These are phyloP conservation scores for Aspergillus caelatus DNA, from an alignment of 2,329 filamentous ascomycete genomes.

Conservation along the genomic window DNA sequence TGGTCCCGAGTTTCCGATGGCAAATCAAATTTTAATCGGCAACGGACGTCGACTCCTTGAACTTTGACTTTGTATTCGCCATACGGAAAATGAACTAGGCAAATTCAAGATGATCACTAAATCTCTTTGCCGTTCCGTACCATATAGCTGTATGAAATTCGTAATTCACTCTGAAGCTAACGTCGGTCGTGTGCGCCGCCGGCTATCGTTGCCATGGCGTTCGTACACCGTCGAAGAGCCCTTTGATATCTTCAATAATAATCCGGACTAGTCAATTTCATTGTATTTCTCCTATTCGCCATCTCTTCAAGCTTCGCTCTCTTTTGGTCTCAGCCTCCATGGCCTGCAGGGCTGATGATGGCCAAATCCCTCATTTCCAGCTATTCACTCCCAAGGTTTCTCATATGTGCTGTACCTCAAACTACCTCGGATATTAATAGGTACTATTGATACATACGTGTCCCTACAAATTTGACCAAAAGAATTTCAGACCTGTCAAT, in stretches of 20 bases:
- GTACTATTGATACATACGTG: slow-evolving; percentile 3
- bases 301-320: not conserved
- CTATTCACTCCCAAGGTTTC: not conserved
- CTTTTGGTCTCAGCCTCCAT: not conserved
- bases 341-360: not conserved
- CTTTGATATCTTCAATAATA: slow-evolving; percentile 2
- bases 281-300: slow-evolving; percentile 1
- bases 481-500: slow-evolving; percentile 1
- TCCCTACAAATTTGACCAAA: not conserved
- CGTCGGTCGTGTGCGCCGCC: slow-evolving; percentile 1
- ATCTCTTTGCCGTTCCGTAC: not conserved
- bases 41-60: not conserved
- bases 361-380: slow-evolving; percentile 1
- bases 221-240: not conserved
- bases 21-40: slow-evolving; percentile 15
- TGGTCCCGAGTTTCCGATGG: slow-evolving; percentile 34
- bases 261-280: not conserved
- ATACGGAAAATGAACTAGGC: not conserved
- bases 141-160: not conserved
- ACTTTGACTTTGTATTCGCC: not conserved
- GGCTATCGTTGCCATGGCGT: slow-evolving; percentile 12
- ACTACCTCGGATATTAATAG: slow-evolving; percentile 3
- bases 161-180: not conserved
- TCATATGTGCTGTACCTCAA: not conserved
- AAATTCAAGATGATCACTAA: not conserved